Evolutionary conservation across 148 eudicot species (phyloP).

Genomic region (Euryodendron excelsum): DNA sequence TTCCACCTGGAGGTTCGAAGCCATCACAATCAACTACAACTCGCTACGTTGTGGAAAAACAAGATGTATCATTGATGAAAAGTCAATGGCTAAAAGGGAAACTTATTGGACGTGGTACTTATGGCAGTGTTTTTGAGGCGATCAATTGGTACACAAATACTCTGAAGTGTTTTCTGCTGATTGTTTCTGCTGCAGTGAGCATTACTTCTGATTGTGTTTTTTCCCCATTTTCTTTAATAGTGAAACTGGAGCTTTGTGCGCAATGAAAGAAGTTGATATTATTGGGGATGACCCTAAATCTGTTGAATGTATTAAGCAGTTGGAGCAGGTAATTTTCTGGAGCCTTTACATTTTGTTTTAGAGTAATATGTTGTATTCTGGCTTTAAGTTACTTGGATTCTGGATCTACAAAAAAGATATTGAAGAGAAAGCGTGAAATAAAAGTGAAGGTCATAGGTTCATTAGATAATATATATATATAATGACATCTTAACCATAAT

Average conservation of each 20-base stretch:
- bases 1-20: constrained; percentile 58
- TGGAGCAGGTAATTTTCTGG: constrained; percentile 68
- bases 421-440: neutral
- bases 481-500: neutral
- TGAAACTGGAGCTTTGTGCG: constrained; percentile 87
- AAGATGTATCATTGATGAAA: constrained; percentile 38
- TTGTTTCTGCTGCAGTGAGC: neutral
- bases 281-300: constrained; percentile 72
- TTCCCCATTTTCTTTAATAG: constrained; percentile 30
- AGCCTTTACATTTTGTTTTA: neutral
- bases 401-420: neutral
- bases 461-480: neutral
- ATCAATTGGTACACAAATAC: constrained; percentile 56
- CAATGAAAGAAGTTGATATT: constrained; percentile 91
- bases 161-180: neutral
- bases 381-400: neutral
- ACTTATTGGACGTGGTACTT: constrained; percentile 87
- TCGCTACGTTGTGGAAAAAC: constrained; percentile 32
- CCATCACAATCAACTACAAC: constrained; percentile 35
- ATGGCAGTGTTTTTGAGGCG: constrained; percentile 82
- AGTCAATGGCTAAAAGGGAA: constrained; percentile 81
- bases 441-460: neutral
- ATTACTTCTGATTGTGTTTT: constrained; percentile 4
- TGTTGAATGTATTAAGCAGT: constrained; percentile 74
- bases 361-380: neutral